Percentiles rank a stretch among this genome's conserved stretches.
phyloP scores from a whole-genome alignment of 2,329 filamentous ascomycete genomes.

The Alternaria alternata region DNA sequence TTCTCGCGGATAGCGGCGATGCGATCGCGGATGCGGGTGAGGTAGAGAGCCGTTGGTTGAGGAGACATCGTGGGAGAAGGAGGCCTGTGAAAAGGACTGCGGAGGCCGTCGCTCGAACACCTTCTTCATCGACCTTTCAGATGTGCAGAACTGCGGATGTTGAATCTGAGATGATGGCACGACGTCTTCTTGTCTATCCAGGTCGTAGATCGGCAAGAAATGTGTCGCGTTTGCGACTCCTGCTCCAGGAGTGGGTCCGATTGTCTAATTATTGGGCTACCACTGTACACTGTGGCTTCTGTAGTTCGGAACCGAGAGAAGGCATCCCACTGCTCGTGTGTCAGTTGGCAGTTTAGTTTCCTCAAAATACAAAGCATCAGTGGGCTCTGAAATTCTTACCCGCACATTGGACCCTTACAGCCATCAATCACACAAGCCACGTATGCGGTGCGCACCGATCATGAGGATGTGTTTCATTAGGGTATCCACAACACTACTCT shows the following conservation, averaged over 20 bases:
- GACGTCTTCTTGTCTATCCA: not conserved
- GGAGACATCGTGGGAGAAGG: not conserved
- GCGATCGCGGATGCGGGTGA: slow-evolving; percentile 3
- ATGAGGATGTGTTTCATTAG: slow-evolving; percentile 8
- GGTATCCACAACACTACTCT: slow-evolving; percentile 2
- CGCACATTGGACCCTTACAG: not conserved
- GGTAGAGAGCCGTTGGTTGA: not conserved
- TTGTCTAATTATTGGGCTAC: not conserved
- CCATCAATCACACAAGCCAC: not conserved
- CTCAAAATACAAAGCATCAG: not conserved
- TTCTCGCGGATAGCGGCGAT: slow-evolving; percentile 3
- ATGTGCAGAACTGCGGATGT: not conserved
- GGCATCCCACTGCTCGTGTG: not conserved
- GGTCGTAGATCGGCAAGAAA: not conserved
- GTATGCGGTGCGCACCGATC: not conserved
- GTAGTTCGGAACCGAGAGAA: not conserved
- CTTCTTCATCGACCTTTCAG: no score
- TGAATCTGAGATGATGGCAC: not conserved
- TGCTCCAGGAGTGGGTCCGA: not conserved
- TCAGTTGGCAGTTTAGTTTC: not conserved
- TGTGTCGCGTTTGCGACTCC: not conserved
- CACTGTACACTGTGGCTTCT: not conserved
- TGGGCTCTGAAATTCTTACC: slow-evolving; percentile 3
- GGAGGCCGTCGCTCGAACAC: not conserved
- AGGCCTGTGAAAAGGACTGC: not conserved